Evolutionary conservation across 306 rosid species (phyloP), one percentile per base, ranked within the genome.

Genomic region (Medicago ruthenica): DNA sequence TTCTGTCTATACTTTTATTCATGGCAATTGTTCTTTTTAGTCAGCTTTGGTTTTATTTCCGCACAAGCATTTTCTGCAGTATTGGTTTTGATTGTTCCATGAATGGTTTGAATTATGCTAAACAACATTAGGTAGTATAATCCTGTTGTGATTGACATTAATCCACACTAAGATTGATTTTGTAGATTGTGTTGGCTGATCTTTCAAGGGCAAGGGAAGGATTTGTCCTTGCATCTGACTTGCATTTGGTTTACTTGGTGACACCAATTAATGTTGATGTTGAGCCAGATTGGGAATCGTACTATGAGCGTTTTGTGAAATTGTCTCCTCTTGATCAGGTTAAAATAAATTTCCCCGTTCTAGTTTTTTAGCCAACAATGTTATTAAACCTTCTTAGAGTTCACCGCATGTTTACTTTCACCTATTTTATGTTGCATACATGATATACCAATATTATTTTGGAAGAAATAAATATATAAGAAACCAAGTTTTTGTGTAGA

Each of bases 151-250:
- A 48, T 51, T 51, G 54, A 36, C 42, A 63, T 27, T 80, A 74
- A 80, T 65, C 53, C 37, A 58, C 84, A 15, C 14, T 82, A 65
- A 60, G 66, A 59, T 75, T 71, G 72, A 34, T 60, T 83, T 61
- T 79, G 44, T 83, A 94, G 98, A 76, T 92, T 80, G 98, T 94
- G 77, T 84, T 94, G 81, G 96, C 91, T 75, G 98, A 94, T 81
- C 97, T 94, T 86, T 88, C 95, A 76, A 94, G 97, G 87, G 98
- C 98, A 53, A 86, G 98, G 83, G 98, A 94, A 83, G 98, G 98
- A 79, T 95, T 95, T 90, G 96, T 95, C 59, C 96, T 95, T 61
- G 98, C 98, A 72, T 95, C 98, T 76, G 97, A 95, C 85, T 74
- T 95, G 86, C 98, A 95, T 85, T 76, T 95, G 77, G 98, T 92